phyloP scores from a whole-genome alignment of 345 rosid genomes.

The Capsella bursapastoris region DNA sequence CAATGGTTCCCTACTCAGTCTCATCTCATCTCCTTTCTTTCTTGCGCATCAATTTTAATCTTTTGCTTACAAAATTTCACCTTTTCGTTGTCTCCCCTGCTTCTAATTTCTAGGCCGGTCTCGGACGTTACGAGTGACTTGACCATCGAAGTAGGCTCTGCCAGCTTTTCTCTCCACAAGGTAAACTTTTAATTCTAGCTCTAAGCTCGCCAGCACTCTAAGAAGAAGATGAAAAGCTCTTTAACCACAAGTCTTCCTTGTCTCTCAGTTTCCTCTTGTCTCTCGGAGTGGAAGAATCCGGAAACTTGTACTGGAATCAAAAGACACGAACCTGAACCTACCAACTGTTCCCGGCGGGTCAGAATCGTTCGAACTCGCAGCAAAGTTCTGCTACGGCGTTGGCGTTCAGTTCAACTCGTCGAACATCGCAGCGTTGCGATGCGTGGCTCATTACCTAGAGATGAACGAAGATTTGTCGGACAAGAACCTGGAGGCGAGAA shows the following conservation, averaged over 20 bases:
- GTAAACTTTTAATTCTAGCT: slow-evolving; percentile 35
- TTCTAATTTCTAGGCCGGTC: slow-evolving; percentile 74
- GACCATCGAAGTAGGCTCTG: slow-evolving; percentile 75
- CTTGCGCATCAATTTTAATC: background rate
- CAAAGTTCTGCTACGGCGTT: slow-evolving; percentile 96
- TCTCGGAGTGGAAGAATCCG: slow-evolving; percentile 89
- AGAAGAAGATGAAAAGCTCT: background rate
- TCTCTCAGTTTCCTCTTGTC: slow-evolving; percentile 71
- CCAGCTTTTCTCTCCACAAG: slow-evolving; percentile 91
- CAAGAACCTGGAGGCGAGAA: slow-evolving; percentile 73
- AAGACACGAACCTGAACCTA: slow-evolving; percentile 70
- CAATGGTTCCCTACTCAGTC: slow-evolving; percentile 60
- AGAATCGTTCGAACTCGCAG: slow-evolving; percentile 91
- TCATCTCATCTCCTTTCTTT: background rate
- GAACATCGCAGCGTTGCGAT: slow-evolving; percentile 70
- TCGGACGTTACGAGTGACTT: slow-evolving; percentile 95
- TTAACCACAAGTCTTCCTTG: too few relatives aligned
- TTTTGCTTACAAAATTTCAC: background rate
- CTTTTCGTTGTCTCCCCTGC: background rate
- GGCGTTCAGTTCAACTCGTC: slow-evolving; percentile 63
- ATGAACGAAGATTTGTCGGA: slow-evolving; percentile 89
- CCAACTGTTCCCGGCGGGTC: slow-evolving; percentile 80
- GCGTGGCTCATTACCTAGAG: slow-evolving; percentile 88
- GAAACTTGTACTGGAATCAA: slow-evolving; percentile 67
- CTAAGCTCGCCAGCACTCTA: background rate